A percentile compares a stretch with the other conserved stretches of the same genome.
These are phyloP conservation scores for Penicillium ochrochloron DNA, from an alignment of 495 filamentous ascomycete genomes.

Conservation along the genomic window DNA sequence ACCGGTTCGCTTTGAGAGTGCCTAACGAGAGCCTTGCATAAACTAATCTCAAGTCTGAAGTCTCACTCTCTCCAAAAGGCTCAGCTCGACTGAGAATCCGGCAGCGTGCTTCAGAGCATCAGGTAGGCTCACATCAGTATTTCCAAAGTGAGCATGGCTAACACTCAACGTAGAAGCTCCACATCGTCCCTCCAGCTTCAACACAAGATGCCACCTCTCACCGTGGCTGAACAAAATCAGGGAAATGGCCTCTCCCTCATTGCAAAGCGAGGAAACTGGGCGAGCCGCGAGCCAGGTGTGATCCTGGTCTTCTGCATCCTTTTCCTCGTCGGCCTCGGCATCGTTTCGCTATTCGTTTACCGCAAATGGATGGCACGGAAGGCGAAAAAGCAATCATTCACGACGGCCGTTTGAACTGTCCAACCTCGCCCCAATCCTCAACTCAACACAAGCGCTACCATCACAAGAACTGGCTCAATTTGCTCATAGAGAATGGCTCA, in stretches of 20 bases:
- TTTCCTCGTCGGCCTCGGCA: slow-evolving; percentile 49
- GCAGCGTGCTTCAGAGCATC: background rate
- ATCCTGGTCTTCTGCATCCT: slow-evolving; percentile 60
- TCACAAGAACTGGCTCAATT: too few relatives aligned
- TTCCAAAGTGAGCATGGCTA: background rate
- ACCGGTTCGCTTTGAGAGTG: background rate
- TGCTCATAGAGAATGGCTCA: too few relatives aligned
- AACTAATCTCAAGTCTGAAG: background rate
- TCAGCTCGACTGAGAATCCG: background rate
- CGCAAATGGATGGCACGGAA: slow-evolving; percentile 45
- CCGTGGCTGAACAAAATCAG: slow-evolving; percentile 29
- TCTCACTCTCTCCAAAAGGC: background rate
- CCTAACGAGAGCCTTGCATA: background rate
- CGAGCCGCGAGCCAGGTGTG: slow-evolving; percentile 52
- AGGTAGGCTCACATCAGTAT: background rate
- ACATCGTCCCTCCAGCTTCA: background rate
- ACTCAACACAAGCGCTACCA: too few relatives aligned
- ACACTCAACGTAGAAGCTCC: background rate
- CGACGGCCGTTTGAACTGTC: too few relatives aligned
- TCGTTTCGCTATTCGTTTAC: slow-evolving; percentile 49
- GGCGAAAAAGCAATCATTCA: slow-evolving; percentile 37
- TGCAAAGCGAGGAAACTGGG: slow-evolving; percentile 54
- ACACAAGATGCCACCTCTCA: slow-evolving; percentile 46
- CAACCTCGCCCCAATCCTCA: too few relatives aligned
- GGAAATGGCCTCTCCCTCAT: slow-evolving; percentile 23